Percentiles rank a stretch among this genome's conserved stretches.
Conservation (phyloP, 257 asterid species). For the Plectranthus barbatus region DNA sequence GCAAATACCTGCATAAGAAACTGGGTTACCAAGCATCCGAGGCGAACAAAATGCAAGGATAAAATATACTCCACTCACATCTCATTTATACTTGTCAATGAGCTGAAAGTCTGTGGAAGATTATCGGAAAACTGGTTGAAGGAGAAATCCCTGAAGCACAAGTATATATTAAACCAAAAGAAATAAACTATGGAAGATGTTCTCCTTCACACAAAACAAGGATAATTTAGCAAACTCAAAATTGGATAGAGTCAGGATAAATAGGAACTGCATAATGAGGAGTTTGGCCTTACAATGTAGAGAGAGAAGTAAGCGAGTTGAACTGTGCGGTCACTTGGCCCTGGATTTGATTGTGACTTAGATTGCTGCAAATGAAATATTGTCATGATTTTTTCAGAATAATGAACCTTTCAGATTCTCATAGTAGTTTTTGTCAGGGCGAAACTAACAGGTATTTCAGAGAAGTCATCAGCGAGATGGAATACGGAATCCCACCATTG, state of each 20-base stretch:
- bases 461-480: constrained; percentile 59
- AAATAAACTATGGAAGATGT: neutral
- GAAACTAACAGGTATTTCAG: constrained; percentile 67
- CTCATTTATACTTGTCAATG: constrained; percentile 37
- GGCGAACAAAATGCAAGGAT: neutral
- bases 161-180: constrained; percentile 2
- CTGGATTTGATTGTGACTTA: too few relatives aligned
- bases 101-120: constrained; percentile 73
- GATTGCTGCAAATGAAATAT: neutral
- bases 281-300: too few relatives aligned
- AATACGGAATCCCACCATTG: constrained; percentile 62
- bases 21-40: constrained; percentile 2
- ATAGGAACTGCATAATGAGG: neutral
- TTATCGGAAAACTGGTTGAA: constrained; percentile 63
- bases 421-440: neutral
- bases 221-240: constrained; percentile 3
- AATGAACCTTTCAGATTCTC: neutral
- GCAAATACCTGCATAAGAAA: constrained; percentile 62
- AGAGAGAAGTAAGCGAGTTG: too few relatives aligned
- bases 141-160: constrained; percentile 73
- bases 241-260: constrained; percentile 3
- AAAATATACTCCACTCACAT: constrained; percentile 46
- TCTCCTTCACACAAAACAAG: neutral
- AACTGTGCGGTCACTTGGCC: too few relatives aligned
- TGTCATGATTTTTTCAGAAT: neutral